Percentiles rank a stretch among this genome's conserved stretches.
Evolutionary conservation across 192 early-diverging fungal species (phyloP).

Genomic region (Coemansia sp.): DNA sequence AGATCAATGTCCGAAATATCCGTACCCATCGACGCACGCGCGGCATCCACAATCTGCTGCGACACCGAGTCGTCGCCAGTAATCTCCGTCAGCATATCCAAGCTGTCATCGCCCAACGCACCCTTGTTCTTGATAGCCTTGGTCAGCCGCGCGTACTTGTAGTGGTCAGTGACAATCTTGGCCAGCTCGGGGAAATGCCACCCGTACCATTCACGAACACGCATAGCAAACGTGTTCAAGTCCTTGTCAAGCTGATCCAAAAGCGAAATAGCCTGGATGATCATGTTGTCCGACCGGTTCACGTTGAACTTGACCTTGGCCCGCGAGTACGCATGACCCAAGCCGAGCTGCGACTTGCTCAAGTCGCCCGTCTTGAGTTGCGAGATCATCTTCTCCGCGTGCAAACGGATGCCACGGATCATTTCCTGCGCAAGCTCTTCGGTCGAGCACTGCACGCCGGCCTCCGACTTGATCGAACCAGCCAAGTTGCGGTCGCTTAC

Average conservation of each 20-base stretch:
- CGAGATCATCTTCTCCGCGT: constrained; percentile 82
- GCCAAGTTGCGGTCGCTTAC: constrained; percentile 86
- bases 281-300: constrained; percentile 99
- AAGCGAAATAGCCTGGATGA: constrained; percentile 96
- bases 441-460: constrained; percentile 75
- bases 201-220: constrained; percentile 98
- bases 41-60: constrained; percentile 93
- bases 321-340: constrained; percentile 97
- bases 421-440: constrained; percentile 86
- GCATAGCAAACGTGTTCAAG: constrained; percentile 97
- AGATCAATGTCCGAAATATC: constrained; percentile 97
- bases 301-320: constrained; percentile 99
- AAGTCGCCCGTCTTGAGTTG: constrained; percentile 95
- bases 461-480: constrained; percentile 61
- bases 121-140: constrained; percentile 87
- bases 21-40: constrained; percentile 98
- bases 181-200: constrained; percentile 99
- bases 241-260: constrained; percentile 99
- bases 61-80: constrained; percentile 88
- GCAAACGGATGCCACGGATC: constrained; percentile 90
- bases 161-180: constrained; percentile 93
- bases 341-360: constrained; percentile 95
- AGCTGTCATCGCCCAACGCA: constrained; percentile 78
- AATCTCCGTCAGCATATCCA: constrained; percentile 74
- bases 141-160: constrained; percentile 93